Evolutionary conservation across 768 basidiomycete species (phyloP).

Genomic region (Filobasidium floriforme): DNA sequence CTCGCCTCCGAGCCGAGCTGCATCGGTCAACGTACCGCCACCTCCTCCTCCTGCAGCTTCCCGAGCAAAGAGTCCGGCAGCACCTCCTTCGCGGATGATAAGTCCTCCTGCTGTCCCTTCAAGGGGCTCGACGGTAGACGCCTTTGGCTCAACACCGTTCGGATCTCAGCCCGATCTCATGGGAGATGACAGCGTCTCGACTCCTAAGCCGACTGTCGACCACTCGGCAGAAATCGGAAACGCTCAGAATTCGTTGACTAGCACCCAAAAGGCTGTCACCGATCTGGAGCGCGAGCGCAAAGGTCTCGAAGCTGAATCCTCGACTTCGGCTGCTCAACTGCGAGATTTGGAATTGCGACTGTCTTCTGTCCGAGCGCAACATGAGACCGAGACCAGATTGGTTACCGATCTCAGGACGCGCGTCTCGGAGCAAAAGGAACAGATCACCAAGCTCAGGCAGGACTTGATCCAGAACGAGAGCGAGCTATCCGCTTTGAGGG

Average conservation of each 20-base stretch:
- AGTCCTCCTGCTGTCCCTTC: constrained; percentile 28
- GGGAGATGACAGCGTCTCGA: constrained; percentile 36
- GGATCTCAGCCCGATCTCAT: constrained; percentile 33
- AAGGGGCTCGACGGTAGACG: constrained; percentile 23
- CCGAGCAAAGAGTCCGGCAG: constrained; percentile 11
- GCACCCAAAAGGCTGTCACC: constrained; percentile 66
- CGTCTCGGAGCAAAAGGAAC: constrained; percentile 57
- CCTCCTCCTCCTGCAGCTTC: constrained; percentile 17
- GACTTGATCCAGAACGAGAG: constrained; percentile 85
- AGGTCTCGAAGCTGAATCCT: constrained; percentile 58
- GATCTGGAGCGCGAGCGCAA: constrained; percentile 60
- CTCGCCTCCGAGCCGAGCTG: constrained; percentile 16
- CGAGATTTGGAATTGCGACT: constrained; percentile 75
- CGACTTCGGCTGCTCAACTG: constrained; percentile 65
- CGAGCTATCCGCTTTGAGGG: constrained; percentile 75
- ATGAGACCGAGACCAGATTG: constrained; percentile 72
- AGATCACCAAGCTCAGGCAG: constrained; percentile 63
- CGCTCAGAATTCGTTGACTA: constrained; percentile 70
- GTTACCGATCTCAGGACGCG: constrained; percentile 64
- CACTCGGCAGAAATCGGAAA: constrained; percentile 82
- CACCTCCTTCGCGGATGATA: constrained; percentile 17
- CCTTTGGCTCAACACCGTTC: constrained; percentile 35
- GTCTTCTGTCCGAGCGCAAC: constrained; percentile 70
- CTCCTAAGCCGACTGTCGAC: constrained; percentile 46
- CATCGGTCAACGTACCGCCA: constrained; percentile 21